A percentile compares a stretch with the other conserved stretches of the same genome.
Evolutionary conservation across 164 flowering plant genomes (phyloP).

Genomic region (Cinnamomum micranthum): DNA sequence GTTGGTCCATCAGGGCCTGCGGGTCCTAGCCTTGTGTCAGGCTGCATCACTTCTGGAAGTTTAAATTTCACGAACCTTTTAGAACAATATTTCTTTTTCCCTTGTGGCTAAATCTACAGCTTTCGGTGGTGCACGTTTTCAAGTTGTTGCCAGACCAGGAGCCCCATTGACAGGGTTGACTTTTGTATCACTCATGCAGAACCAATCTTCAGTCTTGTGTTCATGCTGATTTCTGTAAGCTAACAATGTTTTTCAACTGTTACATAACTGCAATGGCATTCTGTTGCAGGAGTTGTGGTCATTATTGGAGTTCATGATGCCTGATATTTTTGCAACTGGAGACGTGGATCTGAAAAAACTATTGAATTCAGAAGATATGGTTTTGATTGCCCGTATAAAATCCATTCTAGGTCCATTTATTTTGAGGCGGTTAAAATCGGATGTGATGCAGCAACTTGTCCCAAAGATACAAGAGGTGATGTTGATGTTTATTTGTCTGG

Average conservation of each 20-base stretch:
- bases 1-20: too few relatives aligned
- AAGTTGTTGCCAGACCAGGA: not conserved
- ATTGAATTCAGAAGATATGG: slow-evolving; percentile 67
- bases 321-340: slow-evolving; percentile 86
- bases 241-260: not conserved
- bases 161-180: not conserved
- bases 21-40: too few relatives aligned
- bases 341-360: slow-evolving; percentile 86
- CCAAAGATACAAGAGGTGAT: slow-evolving; percentile 78
- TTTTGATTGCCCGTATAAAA: slow-evolving; percentile 76
- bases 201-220: too few relatives aligned
- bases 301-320: slow-evolving; percentile 95
- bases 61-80: too few relatives aligned
- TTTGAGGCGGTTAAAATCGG: slow-evolving; percentile 89
- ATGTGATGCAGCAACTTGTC: slow-evolving; percentile 97
- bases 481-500: slow-evolving; percentile 5
- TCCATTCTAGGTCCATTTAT: slow-evolving; percentile 94
- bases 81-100: too few relatives aligned
- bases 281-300: slow-evolving; percentile 90
- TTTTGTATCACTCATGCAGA: not conserved
- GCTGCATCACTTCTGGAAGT: not conserved
- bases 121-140: not conserved
- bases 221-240: not conserved
- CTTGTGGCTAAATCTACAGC: not conserved
- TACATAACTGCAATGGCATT: not conserved